phyloP scores from a whole-genome alignment of 129 eudicot species.

The Apium graveolens region DNA sequence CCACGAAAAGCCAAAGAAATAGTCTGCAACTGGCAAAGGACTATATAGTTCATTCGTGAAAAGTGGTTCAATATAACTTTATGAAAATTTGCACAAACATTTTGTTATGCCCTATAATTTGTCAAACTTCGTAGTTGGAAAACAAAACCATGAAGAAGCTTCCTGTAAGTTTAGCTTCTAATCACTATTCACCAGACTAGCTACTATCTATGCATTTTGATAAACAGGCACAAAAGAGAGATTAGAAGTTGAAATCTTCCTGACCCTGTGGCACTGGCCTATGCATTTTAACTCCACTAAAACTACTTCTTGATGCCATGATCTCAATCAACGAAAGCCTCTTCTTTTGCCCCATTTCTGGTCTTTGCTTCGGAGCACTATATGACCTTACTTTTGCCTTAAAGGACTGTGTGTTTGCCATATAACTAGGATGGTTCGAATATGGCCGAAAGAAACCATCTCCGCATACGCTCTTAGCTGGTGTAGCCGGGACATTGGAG shows the following conservation, averaged over 20 bases:
- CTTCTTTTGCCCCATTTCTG: conserved; percentile 58
- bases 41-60: background rate
- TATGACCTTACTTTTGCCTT: conserved; percentile 77
- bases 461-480: conserved; percentile 81
- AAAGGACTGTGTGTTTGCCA: conserved; percentile 80
- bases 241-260: conserved; percentile 27
- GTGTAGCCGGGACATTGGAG: conserved; percentile 47
- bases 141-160: conserved; percentile 27
- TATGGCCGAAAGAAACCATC: conserved; percentile 64
- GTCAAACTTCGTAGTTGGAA: conserved; percentile 4
- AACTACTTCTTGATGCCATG: conserved; percentile 77
- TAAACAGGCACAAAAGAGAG: conserved; percentile 19
- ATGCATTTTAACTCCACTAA: conserved; percentile 90
- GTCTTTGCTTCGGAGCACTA: conserved; percentile 91
- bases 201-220: conserved; percentile 6
- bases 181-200: conserved; percentile 19
- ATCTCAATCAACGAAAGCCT: conserved; percentile 63
- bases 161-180: conserved; percentile 21
- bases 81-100: conserved; percentile 36
- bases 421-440: conserved; percentile 62
- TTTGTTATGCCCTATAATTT: conserved; percentile 21
- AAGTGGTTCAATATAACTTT: conserved; percentile 18
- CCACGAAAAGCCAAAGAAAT: background rate
- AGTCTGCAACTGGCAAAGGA: background rate
- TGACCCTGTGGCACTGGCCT: conserved; percentile 51